Percentiles rank a stretch among this genome's conserved stretches.
Evolutionary conservation across 176 grass and related monocot species (phyloP).

Genomic region (Avena eriantha): DNA sequence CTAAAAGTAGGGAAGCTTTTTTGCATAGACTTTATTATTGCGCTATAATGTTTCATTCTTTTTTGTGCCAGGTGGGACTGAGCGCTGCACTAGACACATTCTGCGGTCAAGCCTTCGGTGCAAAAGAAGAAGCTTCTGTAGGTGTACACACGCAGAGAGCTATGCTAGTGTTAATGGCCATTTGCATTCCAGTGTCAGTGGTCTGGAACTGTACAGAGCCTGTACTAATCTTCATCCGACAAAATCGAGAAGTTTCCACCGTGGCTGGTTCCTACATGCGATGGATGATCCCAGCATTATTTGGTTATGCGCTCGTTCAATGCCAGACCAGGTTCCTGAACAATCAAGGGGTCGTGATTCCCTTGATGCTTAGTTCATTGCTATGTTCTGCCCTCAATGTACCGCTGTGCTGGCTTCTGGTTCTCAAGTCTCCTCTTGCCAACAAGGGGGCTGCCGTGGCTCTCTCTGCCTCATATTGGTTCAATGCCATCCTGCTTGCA

Average conservation of each 20-base stretch:
- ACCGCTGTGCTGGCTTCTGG: slow-evolving; percentile 62
- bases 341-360: slow-evolving; percentile 58
- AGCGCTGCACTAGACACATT: slow-evolving; percentile 61
- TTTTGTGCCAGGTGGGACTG: slow-evolving; percentile 52
- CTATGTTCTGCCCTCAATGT: slow-evolving; percentile 51
- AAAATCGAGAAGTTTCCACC: slow-evolving; percentile 65
- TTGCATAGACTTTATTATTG: background rate
- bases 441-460: slow-evolving; percentile 64
- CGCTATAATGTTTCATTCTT: background rate
- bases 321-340: slow-evolving; percentile 69
- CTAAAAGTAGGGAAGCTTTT: background rate
- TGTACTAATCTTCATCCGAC: slow-evolving; percentile 52
- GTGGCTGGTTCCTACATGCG: slow-evolving; percentile 54
- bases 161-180: slow-evolving; percentile 41
- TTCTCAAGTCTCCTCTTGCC: slow-evolving; percentile 45
- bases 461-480: slow-evolving; percentile 54
- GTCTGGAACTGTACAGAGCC: slow-evolving; percentile 50
- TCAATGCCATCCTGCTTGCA: slow-evolving; percentile 57
- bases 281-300: slow-evolving; percentile 66
- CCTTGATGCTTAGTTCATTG: slow-evolving; percentile 60
- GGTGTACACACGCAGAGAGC: slow-evolving; percentile 65
- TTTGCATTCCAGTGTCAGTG: slow-evolving; percentile 50
- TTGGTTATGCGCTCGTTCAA: slow-evolving; percentile 62
- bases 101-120: slow-evolving; percentile 65
- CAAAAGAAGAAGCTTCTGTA: slow-evolving; percentile 55